These are phyloP conservation scores for Scleroderma citrinum DNA, from an alignment of 768 basidiomycete species.

Conservation along the genomic window DNA sequence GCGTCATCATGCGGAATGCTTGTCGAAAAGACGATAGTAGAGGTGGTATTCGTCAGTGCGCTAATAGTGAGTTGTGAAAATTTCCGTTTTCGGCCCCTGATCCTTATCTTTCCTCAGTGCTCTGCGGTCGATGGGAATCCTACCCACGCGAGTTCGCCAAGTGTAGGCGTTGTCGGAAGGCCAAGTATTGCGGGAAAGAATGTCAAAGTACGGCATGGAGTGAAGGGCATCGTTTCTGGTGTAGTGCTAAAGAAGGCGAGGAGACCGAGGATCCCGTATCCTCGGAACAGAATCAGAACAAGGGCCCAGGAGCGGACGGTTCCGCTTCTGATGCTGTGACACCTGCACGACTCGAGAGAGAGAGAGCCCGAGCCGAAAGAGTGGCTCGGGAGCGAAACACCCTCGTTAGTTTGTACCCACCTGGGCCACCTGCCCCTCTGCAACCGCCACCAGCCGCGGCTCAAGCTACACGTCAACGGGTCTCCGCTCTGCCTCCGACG, in stretches of 20 bases:
- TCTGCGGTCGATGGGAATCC: slow-evolving; percentile 91
- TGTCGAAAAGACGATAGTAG: slow-evolving; percentile 93
- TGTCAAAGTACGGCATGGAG: slow-evolving; percentile 97
- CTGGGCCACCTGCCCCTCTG: slow-evolving; percentile 5
- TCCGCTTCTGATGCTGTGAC: slow-evolving; percentile 12
- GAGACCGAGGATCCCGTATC: slow-evolving; percentile 32
- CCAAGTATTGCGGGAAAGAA: slow-evolving; percentile 97
- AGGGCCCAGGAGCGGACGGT: not conserved
- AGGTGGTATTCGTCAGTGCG: slow-evolving; percentile 95
- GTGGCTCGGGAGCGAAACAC: slow-evolving; percentile 9
- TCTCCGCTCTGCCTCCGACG: slow-evolving; percentile 24
- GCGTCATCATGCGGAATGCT: slow-evolving; percentile 99
- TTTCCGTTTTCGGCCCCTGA: not conserved
- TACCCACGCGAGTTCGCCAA: slow-evolving; percentile 96
- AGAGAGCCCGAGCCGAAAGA: slow-evolving; percentile 22
- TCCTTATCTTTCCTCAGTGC: slow-evolving; percentile 46
- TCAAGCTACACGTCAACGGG: slow-evolving; percentile 22
- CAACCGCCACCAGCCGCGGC: slow-evolving; percentile 12
- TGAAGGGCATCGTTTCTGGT: slow-evolving; percentile 95
- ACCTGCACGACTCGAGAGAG: slow-evolving; percentile 28
- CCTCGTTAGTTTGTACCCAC: slow-evolving; percentile 4
- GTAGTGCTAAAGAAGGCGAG: slow-evolving; percentile 57
- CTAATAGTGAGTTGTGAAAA: slow-evolving; percentile 64
- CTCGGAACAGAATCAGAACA: slow-evolving; percentile 18
- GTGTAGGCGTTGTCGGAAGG: slow-evolving; percentile 91